phyloP scores from a whole-genome alignment of 208 protist genomes.

The Leishmania aethiopica region DNA sequence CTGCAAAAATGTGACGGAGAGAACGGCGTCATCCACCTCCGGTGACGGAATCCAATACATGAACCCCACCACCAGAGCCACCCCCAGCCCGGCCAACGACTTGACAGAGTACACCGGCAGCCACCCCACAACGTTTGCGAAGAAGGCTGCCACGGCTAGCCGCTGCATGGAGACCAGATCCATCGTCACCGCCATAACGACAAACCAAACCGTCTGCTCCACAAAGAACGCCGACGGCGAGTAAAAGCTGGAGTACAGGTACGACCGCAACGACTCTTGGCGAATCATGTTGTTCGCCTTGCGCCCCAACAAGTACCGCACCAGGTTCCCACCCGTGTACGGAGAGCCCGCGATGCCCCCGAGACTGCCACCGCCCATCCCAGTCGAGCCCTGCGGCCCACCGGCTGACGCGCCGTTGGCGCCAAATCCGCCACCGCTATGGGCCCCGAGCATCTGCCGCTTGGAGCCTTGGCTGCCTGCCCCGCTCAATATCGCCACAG shows the following conservation, averaged over 20 bases:
- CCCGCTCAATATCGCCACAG: not conserved
- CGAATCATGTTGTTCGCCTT: slow-evolving; percentile 9
- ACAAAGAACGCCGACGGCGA: slow-evolving; percentile 37
- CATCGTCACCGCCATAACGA: slow-evolving; percentile 5
- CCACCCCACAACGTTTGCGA: slow-evolving; percentile 25
- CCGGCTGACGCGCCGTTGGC: not conserved
- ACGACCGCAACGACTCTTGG: slow-evolving; percentile 34
- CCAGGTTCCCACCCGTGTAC: slow-evolving; percentile 16
- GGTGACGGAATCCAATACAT: slow-evolving; percentile 28
- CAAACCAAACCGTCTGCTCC: slow-evolving; percentile 42
- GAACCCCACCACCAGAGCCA: slow-evolving; percentile 16
- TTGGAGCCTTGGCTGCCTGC: not conserved
- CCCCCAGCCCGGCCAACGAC: slow-evolving; percentile 11
- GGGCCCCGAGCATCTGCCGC: not conserved
- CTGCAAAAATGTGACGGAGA: slow-evolving; percentile 13
- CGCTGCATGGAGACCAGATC: slow-evolving; percentile 35
- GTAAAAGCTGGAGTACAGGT: slow-evolving; percentile 35
- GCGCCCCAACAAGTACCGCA: slow-evolving; percentile 30
- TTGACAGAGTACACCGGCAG: slow-evolving; percentile 25
- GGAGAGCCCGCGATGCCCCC: not conserved
- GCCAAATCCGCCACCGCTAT: not conserved
- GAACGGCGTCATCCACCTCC: slow-evolving; percentile 22
- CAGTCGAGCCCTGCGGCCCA: not conserved
- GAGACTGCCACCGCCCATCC: not conserved
- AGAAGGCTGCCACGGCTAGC: slow-evolving; percentile 29